Conservation (phyloP, 345 rosid species). For the Lepidium aucheri region DNA sequence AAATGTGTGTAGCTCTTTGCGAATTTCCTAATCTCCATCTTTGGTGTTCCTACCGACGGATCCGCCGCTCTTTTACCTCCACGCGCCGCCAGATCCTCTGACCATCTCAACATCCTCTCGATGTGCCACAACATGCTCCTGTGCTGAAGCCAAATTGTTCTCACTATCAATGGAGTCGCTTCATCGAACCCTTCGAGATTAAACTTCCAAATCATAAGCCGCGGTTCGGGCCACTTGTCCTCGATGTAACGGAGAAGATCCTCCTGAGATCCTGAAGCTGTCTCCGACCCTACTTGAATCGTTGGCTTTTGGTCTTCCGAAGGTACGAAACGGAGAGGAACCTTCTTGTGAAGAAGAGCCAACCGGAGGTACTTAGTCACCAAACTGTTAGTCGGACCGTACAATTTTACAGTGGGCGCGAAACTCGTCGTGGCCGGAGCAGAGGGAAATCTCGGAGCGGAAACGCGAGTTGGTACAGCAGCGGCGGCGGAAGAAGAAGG, state of each 20-base stretch:
- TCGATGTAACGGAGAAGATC: slow-evolving; percentile 45
- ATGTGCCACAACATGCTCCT: slow-evolving; percentile 54
- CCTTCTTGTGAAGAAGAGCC: slow-evolving; percentile 47
- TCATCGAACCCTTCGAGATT: slow-evolving; percentile 29
- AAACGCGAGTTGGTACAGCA: neutral
- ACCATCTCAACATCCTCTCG: slow-evolving; percentile 61
- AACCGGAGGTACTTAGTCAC: slow-evolving; percentile 41
- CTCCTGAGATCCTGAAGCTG: slow-evolving; percentile 39
- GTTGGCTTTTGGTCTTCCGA: slow-evolving; percentile 26
- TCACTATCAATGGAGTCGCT: slow-evolving; percentile 40
- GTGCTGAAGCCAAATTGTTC: slow-evolving; percentile 43
- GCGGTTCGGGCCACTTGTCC: slow-evolving; percentile 43
- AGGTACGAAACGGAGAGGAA: slow-evolving; percentile 35
- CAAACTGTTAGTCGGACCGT: slow-evolving; percentile 30
- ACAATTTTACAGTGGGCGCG: slow-evolving; percentile 28
- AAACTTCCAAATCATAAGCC: slow-evolving; percentile 22
- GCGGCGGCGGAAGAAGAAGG: neutral
- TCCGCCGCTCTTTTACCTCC: slow-evolving; percentile 42
- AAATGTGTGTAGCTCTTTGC: slow-evolving; percentile 41
- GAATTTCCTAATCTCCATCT: slow-evolving; percentile 63
- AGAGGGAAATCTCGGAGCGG: neutral
- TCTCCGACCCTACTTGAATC: slow-evolving; percentile 44
- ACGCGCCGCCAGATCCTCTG: slow-evolving; percentile 53
- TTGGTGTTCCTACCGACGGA: slow-evolving; percentile 56
- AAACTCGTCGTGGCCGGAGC: neutral